Evolutionary conservation across 768 basidiomycete genomes (phyloP).

Genomic region (Tephrocybe sp.): DNA sequence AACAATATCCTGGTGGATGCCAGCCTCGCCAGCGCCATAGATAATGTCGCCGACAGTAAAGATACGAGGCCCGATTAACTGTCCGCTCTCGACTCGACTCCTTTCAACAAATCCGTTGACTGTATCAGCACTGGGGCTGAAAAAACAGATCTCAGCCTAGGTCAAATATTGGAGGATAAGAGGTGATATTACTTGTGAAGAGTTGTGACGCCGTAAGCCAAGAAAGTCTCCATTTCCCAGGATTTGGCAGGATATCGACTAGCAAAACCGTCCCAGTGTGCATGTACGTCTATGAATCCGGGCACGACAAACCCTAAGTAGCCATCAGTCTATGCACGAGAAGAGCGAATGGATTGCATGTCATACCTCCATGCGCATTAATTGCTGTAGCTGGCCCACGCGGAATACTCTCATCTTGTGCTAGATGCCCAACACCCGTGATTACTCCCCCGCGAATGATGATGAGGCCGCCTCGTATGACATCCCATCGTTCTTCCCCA

Average conservation of each 20-base stretch:
- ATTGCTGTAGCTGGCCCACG: conserved; percentile 45
- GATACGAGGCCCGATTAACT: conserved; percentile 68
- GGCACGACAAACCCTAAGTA: conserved; percentile 60
- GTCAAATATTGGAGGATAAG: not conserved
- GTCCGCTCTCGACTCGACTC: conserved; percentile 66
- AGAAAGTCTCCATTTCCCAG: conserved; percentile 76
- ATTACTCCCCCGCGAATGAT: conserved; percentile 60
- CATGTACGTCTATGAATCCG: conserved; percentile 77
- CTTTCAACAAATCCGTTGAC: conserved; percentile 67
- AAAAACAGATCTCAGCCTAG: not conserved
- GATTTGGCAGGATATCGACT: conserved; percentile 60
- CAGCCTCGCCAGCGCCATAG: conserved; percentile 50
- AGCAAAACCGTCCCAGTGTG: conserved; percentile 64
- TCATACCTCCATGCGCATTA: conserved; percentile 62
- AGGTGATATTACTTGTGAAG: conserved; percentile 64
- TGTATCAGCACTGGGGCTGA: conserved; percentile 64
- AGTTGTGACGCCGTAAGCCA: conserved; percentile 76
- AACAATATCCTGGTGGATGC: conserved; percentile 61
- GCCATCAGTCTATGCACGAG: not conserved
- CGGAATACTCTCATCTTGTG: conserved; percentile 21
- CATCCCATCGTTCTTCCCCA: conserved; percentile 45
- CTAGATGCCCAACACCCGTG: conserved; percentile 40
- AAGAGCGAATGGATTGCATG: not conserved
- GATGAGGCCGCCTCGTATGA: conserved; percentile 53
- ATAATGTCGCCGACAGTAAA: conserved; percentile 70